Conservation (phyloP, 2,329 filamentous ascomycete genomes). For the Fusarium sublunatum region DNA sequence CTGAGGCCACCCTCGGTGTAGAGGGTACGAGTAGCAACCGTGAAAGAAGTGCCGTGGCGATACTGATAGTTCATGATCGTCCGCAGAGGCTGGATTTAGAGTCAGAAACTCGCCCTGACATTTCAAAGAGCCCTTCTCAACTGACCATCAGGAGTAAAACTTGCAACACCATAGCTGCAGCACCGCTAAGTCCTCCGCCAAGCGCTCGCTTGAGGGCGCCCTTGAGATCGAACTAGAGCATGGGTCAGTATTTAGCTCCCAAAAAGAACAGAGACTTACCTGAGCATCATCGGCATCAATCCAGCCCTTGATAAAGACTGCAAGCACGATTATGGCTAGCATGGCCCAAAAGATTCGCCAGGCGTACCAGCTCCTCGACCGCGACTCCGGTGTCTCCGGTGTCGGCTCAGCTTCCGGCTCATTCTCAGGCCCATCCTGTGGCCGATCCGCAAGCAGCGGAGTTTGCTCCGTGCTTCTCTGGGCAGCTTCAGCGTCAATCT, state of each 20-base stretch:
- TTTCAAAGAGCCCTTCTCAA: accelerated
- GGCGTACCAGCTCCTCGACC: conserved; percentile 19
- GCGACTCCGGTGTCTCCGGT: not conserved
- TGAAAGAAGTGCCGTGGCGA: conserved; percentile 58
- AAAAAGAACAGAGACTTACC: not conserved
- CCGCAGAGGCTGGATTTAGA: conserved; percentile 53
- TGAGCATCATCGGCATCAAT: conserved; percentile 29
- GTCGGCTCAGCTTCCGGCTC: conserved; percentile 2
- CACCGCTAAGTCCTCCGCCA: conserved; percentile 59
- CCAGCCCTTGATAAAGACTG: conserved; percentile 22
- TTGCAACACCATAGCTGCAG: conserved; percentile 61
- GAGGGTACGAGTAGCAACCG: conserved; percentile 53
- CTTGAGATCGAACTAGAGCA: conserved; percentile 56
- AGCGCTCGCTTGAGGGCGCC: conserved; percentile 58
- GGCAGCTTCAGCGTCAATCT: not conserved
- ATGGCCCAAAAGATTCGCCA: conserved; percentile 22
- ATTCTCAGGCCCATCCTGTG: not conserved
- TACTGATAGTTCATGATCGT: conserved; percentile 66
- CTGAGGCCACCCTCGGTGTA: conserved; percentile 56
- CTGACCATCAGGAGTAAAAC: conserved; percentile 60
- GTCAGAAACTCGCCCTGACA: not conserved
- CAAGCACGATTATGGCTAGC: not conserved
- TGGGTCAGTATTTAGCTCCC: not conserved
- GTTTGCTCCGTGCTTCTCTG: conserved; percentile 12
- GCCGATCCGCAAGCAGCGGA: conserved; percentile 4